Conservation (phyloP, 768 basidiomycete species). For the Tephrocybe sp. region DNA sequence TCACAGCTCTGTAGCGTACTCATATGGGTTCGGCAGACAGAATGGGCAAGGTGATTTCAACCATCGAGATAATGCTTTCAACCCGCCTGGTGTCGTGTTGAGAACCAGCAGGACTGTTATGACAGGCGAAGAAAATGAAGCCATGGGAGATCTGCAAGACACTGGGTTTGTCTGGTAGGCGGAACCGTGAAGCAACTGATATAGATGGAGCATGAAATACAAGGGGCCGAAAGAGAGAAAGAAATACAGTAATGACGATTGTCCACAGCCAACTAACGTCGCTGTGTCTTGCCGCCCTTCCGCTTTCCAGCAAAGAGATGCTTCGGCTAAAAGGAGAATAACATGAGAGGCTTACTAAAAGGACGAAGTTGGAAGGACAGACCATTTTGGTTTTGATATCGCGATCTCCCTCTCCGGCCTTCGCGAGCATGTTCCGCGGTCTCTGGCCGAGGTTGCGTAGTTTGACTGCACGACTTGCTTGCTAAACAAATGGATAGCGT, state of each 20-base stretch:
- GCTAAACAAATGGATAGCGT: slow-evolving; percentile 39
- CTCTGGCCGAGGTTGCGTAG: slow-evolving; percentile 88
- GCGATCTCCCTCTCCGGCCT: slow-evolving; percentile 89
- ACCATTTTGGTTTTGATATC: slow-evolving; percentile 85
- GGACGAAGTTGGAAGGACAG: slow-evolving; percentile 20
- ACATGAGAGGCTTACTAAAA: slow-evolving; percentile 7
- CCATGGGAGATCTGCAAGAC: too few species aligned
- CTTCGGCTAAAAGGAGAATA: slow-evolving; percentile 59
- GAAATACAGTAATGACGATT: slow-evolving; percentile 10
- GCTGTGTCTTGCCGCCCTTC: slow-evolving; percentile 79
- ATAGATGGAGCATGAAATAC: too few species aligned
- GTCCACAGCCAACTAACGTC: slow-evolving; percentile 50
- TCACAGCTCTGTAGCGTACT: too few species aligned
- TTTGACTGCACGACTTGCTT: slow-evolving; percentile 77
- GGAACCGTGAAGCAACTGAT: too few species aligned
- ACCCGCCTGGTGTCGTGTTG: too few species aligned
- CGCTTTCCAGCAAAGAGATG: slow-evolving; percentile 86
- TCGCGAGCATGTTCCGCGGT: slow-evolving; percentile 83
- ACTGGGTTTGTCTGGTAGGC: too few species aligned
- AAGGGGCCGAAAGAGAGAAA: slow-evolving; percentile 2
- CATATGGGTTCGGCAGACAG: too few species aligned
- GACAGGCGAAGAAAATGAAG: too few species aligned
- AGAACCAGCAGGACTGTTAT: too few species aligned
- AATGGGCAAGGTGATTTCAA: too few species aligned
- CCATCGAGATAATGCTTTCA: too few species aligned